Conservation (phyloP, 768 basidiomycete genomes). For the Sporobolomyces pararoseus region DNA sequence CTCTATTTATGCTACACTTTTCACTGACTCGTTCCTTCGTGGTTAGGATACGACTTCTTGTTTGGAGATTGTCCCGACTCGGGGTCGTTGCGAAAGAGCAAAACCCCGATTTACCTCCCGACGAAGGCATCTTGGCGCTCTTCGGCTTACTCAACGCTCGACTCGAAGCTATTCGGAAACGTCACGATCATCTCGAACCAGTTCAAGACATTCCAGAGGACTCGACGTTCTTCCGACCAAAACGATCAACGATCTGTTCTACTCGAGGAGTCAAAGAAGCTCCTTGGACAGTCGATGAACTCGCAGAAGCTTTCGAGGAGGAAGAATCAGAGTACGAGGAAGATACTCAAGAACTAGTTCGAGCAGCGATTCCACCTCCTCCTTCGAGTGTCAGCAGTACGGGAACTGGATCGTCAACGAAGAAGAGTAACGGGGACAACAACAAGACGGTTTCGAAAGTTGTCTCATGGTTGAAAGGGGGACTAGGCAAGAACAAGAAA, state of each 20-base stretch:
- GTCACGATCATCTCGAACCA: conserved; percentile 53
- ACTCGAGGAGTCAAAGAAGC: conserved; percentile 45
- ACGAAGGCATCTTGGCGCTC: conserved; percentile 45
- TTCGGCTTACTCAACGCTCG: conserved; percentile 51
- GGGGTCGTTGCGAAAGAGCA: conserved; percentile 42
- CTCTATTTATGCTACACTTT: too few relatives aligned
- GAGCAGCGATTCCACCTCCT: conserved; percentile 8
- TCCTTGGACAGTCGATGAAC: conserved; percentile 42
- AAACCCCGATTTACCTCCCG: conserved; percentile 34
- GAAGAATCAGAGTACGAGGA: conserved; percentile 26
- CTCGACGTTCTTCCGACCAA: conserved; percentile 35
- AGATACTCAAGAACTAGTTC: conserved; percentile 28
- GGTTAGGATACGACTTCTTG: conserved; percentile 47
- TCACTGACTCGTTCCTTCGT: neutral
- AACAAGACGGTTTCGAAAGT: conserved; percentile 34
- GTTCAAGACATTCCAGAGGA: conserved; percentile 39
- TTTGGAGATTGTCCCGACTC: conserved; percentile 52
- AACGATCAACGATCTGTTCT: conserved; percentile 45
- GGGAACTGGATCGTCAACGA: conserved; percentile 8
- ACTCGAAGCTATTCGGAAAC: conserved; percentile 51
- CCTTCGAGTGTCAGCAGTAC: conserved; percentile 4
- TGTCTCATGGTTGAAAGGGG: conserved; percentile 43
- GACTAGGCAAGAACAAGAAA: conserved; percentile 37
- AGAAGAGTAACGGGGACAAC: neutral
- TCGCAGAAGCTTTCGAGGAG: conserved; percentile 38